Conservation (phyloP, 495 filamentous ascomycete genomes). For the Penicillium pancosmium region DNA sequence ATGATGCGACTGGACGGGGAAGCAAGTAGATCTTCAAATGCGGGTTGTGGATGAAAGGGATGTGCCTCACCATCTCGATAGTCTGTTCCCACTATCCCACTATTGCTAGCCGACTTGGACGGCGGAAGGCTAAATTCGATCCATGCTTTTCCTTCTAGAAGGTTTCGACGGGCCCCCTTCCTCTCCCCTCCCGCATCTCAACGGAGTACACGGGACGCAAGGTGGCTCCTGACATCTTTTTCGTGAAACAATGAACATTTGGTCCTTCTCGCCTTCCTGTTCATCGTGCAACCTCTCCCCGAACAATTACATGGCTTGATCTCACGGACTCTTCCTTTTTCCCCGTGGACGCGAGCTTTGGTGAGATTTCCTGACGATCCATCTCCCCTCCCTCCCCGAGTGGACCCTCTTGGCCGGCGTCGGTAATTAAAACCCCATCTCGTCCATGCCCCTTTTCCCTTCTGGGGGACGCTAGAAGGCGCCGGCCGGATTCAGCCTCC, state of each 20-base stretch:
- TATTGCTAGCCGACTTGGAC: slow-evolving; percentile 23
- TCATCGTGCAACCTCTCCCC: slow-evolving; percentile 14
- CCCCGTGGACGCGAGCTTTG: neutral
- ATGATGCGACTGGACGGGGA: neutral
- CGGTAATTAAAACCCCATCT: slow-evolving; percentile 28
- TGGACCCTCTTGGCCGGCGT: slow-evolving; percentile 17
- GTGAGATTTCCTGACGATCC: slow-evolving; percentile 16
- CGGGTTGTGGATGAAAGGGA: slow-evolving; percentile 5
- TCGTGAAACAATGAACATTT: slow-evolving; percentile 1
- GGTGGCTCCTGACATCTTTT: slow-evolving; percentile 8
- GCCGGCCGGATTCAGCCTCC: slow-evolving; percentile 29
- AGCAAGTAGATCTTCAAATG: slow-evolving; percentile 10
- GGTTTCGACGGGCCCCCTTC: slow-evolving; percentile 14
- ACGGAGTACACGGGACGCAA: slow-evolving; percentile 14
- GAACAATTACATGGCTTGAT: neutral
- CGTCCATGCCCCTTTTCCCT: slow-evolving; percentile 24
- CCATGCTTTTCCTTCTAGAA: slow-evolving; percentile 29
- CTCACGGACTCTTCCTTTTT: neutral
- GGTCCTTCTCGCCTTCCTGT: neutral
- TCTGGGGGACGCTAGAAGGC: slow-evolving; percentile 18
- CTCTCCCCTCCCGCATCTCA: neutral
- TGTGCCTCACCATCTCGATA: slow-evolving; percentile 28
- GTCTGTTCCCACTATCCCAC: slow-evolving; percentile 21
- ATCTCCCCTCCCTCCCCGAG: slow-evolving; percentile 2
- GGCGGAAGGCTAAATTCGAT: slow-evolving; percentile 23